Percentiles rank a stretch among this genome's conserved stretches.
phyloP scores from a whole-genome alignment of 352 stramenopile genomes.

The Phytophthora pinifolia region DNA sequence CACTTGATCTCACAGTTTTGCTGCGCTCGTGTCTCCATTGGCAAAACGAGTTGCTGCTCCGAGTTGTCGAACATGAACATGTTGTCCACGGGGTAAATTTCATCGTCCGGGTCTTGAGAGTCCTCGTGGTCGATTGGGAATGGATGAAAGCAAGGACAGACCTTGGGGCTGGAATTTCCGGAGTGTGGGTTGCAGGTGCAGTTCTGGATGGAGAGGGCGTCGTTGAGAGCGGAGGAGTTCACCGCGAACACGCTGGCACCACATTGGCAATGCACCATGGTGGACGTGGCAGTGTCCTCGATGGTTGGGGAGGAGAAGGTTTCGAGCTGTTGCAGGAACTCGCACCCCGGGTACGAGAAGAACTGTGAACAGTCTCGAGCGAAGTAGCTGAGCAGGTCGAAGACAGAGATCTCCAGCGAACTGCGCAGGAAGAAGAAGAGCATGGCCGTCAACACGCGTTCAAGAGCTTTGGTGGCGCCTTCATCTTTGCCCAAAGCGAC shows the following conservation, averaged over 20 bases:
- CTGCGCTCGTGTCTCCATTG: constrained; percentile 34
- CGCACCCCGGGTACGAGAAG: constrained; percentile 29
- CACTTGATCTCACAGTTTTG: constrained; percentile 30
- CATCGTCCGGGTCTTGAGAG: constrained; percentile 17
- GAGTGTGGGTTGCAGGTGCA: constrained; percentile 19
- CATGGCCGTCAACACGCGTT: constrained; percentile 28
- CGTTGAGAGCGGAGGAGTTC: constrained; percentile 8
- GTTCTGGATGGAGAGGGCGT: constrained; percentile 18
- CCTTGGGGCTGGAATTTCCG: not conserved
- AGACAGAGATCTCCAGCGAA: constrained; percentile 22
- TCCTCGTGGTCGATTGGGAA: constrained; percentile 22
- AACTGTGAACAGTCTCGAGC: constrained; percentile 32
- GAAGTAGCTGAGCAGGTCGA: constrained; percentile 36
- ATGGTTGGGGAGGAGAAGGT: constrained; percentile 14
- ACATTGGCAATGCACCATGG: constrained; percentile 43
- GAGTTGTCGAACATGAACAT: constrained; percentile 29
- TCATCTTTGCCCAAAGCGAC: constrained; percentile 31
- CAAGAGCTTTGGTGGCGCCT: constrained; percentile 21
- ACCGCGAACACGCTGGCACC: constrained; percentile 42
- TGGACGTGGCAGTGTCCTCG: constrained; percentile 17
- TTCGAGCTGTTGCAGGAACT: constrained; percentile 37
- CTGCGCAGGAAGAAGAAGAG: constrained; percentile 56
- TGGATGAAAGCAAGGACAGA: constrained; percentile 37
- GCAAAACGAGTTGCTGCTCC: constrained; percentile 39
- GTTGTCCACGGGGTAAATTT: constrained; percentile 22